Evolutionary conservation across 345 rosid species (phyloP), one percentile per base, ranked within the genome.

Genomic region (Eutrema japonicum): DNA sequence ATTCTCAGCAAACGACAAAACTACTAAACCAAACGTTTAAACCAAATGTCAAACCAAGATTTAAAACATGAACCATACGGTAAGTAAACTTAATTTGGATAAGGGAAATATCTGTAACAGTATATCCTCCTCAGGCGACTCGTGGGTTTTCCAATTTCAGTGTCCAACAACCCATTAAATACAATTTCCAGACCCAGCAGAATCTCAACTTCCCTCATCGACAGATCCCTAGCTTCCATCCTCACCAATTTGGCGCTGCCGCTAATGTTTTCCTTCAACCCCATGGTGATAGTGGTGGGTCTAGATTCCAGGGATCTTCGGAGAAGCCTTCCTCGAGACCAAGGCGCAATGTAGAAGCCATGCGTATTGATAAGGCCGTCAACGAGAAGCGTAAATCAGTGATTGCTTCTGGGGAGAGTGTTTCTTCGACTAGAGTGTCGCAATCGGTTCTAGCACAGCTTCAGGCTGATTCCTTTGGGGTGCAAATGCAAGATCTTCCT

Each of bases 401-500:
- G 43, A n/a, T 83, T 11, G 79, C 78, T 1, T 70, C 91, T 0
- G 79, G 85, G 30, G 86, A 84, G 72, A 78, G 27, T 42, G 77
- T 58, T 55, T 83, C 91, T n/a, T 64, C 96, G 0, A 88, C 86
- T 84, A 83, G 81, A 77, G 87, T 88, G 57, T 82, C 86, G 27
- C 77, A 78, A 69, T 73, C 79, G 1, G 89, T 72, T 65, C 64
- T 86, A 43, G 16, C 53, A 63, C 52, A 59, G 2, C 78, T 89
- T 70, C 79, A 74, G 75, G 85, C 76, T 30, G 85, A 87, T 57
- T 84, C 90, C 0, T 72, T 91, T 59, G 93, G 94, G 6, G 79
- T 87, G 46, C 78, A 76, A 49, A 83, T 91, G 91, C 90, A 86
- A 76, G 87, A 84, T 36, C 81, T 89, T 70, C 90, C 90, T 4